Percentiles rank a stretch among this genome's conserved stretches.
Evolutionary conservation across 169 alveolate species (phyloP).

Genomic region (Eimeria sp.): DNA sequence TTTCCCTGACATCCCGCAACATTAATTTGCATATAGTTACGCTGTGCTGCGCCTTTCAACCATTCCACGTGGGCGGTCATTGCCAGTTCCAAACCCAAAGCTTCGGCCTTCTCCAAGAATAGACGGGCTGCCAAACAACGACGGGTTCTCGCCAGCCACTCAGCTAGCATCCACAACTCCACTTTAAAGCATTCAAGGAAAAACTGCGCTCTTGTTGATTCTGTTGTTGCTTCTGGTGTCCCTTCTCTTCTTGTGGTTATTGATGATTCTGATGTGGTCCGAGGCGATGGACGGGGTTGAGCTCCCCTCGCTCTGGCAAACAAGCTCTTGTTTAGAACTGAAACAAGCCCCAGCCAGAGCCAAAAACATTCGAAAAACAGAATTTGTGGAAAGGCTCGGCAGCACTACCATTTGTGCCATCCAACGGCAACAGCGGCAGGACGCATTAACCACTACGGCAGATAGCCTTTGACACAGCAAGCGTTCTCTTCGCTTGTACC

Average conservation of each 20-base stretch:
- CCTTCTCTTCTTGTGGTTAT: neutral
- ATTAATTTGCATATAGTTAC: slow-evolving; percentile 24
- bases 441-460: neutral
- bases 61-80: slow-evolving; percentile 19
- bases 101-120: slow-evolving; percentile 13
- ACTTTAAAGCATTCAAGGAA: neutral
- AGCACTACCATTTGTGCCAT: neutral
- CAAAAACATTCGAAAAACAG: neutral
- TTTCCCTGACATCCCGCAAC: neutral
- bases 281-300: slow-evolving; percentile 11
- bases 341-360: neutral
- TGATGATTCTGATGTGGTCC: neutral
- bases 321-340: slow-evolving; percentile 46
- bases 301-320: slow-evolving; percentile 56
- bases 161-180: slow-evolving; percentile 27
- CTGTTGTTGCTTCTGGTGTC: neutral
- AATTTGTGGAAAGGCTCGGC: neutral
- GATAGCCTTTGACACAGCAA: neutral
- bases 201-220: neutral
- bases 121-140: slow-evolving; percentile 70
- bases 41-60: neutral
- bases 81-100: slow-evolving; percentile 29
- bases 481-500: neutral
- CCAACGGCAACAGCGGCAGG: neutral
- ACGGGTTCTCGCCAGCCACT: slow-evolving; percentile 53